Evolutionary conservation across 805 yeast genomes (phyloP), one percentile per base, ranked within the genome.

Genomic region (Phaffomyces opuntiae): DNA sequence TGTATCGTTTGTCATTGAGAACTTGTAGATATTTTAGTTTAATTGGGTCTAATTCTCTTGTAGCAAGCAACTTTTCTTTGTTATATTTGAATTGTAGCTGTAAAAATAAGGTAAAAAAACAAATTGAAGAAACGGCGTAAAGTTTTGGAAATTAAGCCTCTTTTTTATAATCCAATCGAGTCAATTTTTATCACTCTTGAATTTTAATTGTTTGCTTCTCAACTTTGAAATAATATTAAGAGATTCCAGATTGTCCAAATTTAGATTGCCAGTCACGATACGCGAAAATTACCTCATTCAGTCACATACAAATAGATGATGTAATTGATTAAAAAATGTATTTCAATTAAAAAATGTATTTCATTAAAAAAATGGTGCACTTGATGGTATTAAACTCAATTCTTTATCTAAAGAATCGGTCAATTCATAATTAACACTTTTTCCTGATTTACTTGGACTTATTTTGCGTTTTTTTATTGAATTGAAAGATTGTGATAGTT

Each of bases 311-410:
- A 9, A 33, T 33, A 33, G 9, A 27, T 29, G 31, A 29, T 29
- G 31, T 27, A 27, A 27, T 27, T 9, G 31, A 21, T 27, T 27
- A 27, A 12, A 9, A 27, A 27, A 9, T 27, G 24, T 17, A 9
- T 35, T n/a, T 14, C 16, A n/a, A 19, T 21, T 40, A 47, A 27
- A 36, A 47, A 17, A 43, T 27, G 24, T 17, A 9, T 35, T n/a
- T 14, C 16, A 19, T 21, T 40, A 47, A 27, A 36, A 47, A 17
- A 43, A 38, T 16, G 49, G 49, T 2, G 47, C 44, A 44, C 52
- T 52, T 6, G 52, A 39, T 19, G 55, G 55, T 6, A 52, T 39
- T 12, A 26, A 16, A 17, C 36, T 35, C 13, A 44, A 39, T 3
- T 38, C 38, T 12, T 41, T 31, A 9, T 41, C 45, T 12, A 38